Base-by-base conservation (phyloP, 2,329 filamentous ascomycete species). In the Penicillium palitans region DNA sequence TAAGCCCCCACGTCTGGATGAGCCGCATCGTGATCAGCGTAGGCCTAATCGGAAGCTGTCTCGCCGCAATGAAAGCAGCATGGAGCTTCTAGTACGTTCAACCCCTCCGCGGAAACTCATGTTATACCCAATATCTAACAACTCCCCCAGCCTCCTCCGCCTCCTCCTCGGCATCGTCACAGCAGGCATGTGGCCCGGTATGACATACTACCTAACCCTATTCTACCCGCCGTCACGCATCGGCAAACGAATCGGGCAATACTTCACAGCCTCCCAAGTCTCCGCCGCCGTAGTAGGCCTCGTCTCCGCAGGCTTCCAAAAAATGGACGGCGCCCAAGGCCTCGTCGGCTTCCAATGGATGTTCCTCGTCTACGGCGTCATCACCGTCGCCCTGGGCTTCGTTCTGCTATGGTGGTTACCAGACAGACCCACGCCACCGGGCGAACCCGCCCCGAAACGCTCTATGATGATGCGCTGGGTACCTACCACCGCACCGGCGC, bases 111-210 rank as follows among this genome's bases (percentile, higher is more conserved):
- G 19, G 19, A 21, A 21, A 21, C 19, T 21, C 19, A 21, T 21
- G 19, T 21, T 21, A 21, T 21, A 21, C 2, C 21, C n/a, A 10
- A 12, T 33, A 48, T 27, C 59, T 63, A 61, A 67, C 51, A 33
- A 27, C 59, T 53, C 24, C 59, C 53, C 21, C 25, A 68, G 73
- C 65, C 80, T 96, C n/a, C 82, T 96, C 29, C 87, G 92, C 8
- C 88, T 96, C 56, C 81, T 96, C 12, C 84, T 96, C 7, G 92
- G 92, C 48, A 83, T 95, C 15, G 91, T 96, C 25, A 93, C 93
- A 71, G 92, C 92, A 1, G 92, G 92, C 47, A 92, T 96, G 88
- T 96, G 92, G 92, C 92, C 92, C 0, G 92, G 92, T 50, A 96
- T 96, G 92, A 86, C 91, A 10, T 95, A 95, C 74, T 96, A 96